Evolutionary conservation across 805 yeast genomes (phyloP).

Genomic region (Kodamaea sagamina): DNA sequence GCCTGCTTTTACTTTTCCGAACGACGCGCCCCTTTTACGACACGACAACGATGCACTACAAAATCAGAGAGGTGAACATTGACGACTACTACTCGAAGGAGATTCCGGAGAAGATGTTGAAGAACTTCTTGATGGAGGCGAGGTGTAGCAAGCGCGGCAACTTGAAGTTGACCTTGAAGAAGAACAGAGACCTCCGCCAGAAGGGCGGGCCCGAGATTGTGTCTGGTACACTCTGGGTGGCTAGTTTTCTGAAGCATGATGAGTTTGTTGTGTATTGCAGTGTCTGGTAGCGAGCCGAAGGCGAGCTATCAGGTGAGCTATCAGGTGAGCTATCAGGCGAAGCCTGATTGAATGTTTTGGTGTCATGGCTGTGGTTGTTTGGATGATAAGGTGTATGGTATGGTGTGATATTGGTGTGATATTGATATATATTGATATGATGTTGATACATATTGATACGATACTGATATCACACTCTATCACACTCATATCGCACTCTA

Average conservation of each 20-base stretch:
- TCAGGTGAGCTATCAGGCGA: no score
- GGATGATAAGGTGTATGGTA: no score
- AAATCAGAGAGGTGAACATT: constrained; percentile 13
- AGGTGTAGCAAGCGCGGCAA: constrained; percentile 10
- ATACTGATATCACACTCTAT: no score
- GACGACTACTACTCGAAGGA: constrained; percentile 12
- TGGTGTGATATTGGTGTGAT: no score
- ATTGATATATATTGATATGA: no score
- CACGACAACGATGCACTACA: constrained; percentile 7
- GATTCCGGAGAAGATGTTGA: constrained; percentile 11
- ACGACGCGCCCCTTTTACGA: not conserved
- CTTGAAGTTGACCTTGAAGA: constrained; percentile 12
- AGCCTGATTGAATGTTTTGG: not conserved
- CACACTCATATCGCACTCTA: no score
- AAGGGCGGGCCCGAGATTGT: constrained; percentile 10
- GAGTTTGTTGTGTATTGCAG: constrained; percentile 13
- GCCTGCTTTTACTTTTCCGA: not conserved
- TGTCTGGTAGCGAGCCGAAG: no score
- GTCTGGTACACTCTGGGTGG: constrained; percentile 13
- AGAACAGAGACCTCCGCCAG: constrained; percentile 8
- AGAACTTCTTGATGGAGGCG: constrained; percentile 8
- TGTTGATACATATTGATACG: no score
- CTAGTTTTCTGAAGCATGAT: constrained; percentile 7
- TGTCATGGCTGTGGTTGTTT: no score
- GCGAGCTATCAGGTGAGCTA: no score